Percentiles rank a stretch among this genome's conserved stretches.
Evolutionary conservation across 768 basidiomycete genomes (phyloP).

Genomic region (Hydnomerulius pinastri): DNA sequence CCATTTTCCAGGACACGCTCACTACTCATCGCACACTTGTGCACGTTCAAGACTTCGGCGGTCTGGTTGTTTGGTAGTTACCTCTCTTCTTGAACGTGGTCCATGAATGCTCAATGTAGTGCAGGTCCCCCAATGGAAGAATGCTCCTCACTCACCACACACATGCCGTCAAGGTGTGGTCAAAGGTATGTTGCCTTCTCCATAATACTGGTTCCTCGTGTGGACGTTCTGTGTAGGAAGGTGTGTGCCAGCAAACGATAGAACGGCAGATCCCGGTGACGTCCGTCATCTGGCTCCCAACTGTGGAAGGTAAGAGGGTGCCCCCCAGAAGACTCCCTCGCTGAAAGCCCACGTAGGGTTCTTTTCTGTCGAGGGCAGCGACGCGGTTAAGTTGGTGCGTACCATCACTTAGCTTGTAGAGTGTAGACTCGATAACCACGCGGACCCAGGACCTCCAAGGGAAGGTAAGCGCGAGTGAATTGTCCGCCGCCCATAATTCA

Average conservation of each 20-base stretch:
- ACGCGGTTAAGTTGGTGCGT: conserved; percentile 39
- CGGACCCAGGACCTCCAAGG: conserved; percentile 37
- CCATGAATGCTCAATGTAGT: not conserved
- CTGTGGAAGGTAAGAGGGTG: conserved; percentile 35
- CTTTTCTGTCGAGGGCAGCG: no score
- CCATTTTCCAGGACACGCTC: conserved; percentile 33
- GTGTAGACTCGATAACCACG: not conserved
- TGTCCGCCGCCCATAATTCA: not conserved
- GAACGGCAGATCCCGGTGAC: conserved; percentile 39
- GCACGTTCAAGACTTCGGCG: conserved; percentile 45
- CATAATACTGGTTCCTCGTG: not conserved
- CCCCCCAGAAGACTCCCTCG: not conserved
- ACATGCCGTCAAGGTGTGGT: conserved; percentile 47
- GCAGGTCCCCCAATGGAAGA: conserved; percentile 42
- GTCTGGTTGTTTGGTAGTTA: conserved; percentile 45
- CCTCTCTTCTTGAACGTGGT: not conserved
- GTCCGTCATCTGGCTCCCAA: conserved; percentile 46
- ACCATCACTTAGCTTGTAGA: not conserved
- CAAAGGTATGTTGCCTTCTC: conserved; percentile 29
- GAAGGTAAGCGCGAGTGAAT: conserved; percentile 17
- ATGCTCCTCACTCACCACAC: conserved; percentile 41
- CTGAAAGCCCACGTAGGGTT: conserved; percentile 29
- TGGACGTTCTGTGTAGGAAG: conserved; percentile 31
- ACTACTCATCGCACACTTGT: conserved; percentile 41
- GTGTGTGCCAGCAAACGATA: conserved; percentile 44